These are phyloP conservation scores for Allium sativum DNA, from an alignment of 106 monocot species.

Conservation along the genomic window DNA sequence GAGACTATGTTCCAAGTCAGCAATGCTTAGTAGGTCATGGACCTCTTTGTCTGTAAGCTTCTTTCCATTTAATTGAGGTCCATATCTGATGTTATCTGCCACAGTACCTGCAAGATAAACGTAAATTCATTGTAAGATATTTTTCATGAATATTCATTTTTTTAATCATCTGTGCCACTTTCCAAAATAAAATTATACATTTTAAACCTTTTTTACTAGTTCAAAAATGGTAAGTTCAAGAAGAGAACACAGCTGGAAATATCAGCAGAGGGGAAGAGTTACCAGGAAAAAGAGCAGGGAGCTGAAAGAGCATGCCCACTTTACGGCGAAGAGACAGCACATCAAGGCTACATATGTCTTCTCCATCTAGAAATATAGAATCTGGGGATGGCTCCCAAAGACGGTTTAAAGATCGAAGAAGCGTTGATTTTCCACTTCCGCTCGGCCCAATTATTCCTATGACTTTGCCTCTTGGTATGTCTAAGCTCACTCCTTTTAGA, in stretches of 20 bases:
- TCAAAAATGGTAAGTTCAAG: background rate
- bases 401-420: conserved; percentile 80
- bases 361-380: conserved; percentile 63
- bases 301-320: conserved; percentile 72
- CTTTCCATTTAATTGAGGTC: conserved; percentile 50
- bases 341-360: conserved; percentile 51
- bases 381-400: conserved; percentile 74
- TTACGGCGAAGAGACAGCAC: conserved; percentile 68
- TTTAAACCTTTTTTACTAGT: background rate
- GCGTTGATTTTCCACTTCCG: conserved; percentile 88
- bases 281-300: conserved; percentile 80
- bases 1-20: conserved; percentile 58
- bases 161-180: background rate
- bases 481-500: conserved; percentile 42
- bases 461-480: conserved; percentile 41
- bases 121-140: too few species aligned
- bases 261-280: background rate
- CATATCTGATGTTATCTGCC: conserved; percentile 74
- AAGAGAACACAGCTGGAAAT: background rate
- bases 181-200: background rate
- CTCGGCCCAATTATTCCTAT: conserved; percentile 87
- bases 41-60: conserved; percentile 66
- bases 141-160: too few species aligned
- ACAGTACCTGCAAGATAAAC: conserved; percentile 30
- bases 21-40: conserved; percentile 31